Base-by-base conservation (phyloP, 306 rosid genomes). In the Dryas alaskensis region DNA sequence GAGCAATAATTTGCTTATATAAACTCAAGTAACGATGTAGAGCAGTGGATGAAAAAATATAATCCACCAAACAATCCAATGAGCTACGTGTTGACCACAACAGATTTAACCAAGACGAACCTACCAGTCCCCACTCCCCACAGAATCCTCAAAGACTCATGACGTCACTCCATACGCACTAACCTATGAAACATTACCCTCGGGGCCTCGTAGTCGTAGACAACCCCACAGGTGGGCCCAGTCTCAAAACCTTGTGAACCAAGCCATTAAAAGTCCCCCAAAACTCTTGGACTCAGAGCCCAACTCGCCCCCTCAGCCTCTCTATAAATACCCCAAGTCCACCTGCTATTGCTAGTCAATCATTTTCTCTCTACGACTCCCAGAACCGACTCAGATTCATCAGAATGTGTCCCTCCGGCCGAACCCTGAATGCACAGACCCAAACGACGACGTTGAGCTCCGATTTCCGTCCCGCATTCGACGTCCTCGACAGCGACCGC, bases 401-500 rank as follows among this genome's bases (percentile, higher is more conserved):
- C 67, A 6, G 22, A 7, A 94, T 94, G 98, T 83, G 88, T 45
- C 93, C 97, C 7, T 86, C 95, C 8, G 90, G 78, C 52, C 81
- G 1, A 67, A 40, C 65, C 67, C 70, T 67, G 71, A 12, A 65
- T 42, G 11, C 50, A 3, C 13, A 8, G 47, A 16, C 62, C 10
- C 0, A 40, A 17, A 3, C 76, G 17, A 8, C 78, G 39, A 9
- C 76, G 13, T 12, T 52, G 8, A 11, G 59, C 31, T 37, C 85
- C 0, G 76, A 60, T 67, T 87, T 91, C 76, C 89, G 89, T 2
- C 86, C 86, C 0, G 97, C 98, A 6, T 94, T 91, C 76, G 87
- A 91, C 69, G 76, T 85, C 19, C 91, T 94, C 7, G 98, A 94
- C 80, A 62, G 80, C 45, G 98, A 94, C 69, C 83, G 44, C 53